Percentiles rank a stretch among this genome's conserved stretches.
These are phyloP conservation scores for Debaryomyces robertsiae DNA, from an alignment of 1,139 yeast species.

Conservation along the genomic window DNA sequence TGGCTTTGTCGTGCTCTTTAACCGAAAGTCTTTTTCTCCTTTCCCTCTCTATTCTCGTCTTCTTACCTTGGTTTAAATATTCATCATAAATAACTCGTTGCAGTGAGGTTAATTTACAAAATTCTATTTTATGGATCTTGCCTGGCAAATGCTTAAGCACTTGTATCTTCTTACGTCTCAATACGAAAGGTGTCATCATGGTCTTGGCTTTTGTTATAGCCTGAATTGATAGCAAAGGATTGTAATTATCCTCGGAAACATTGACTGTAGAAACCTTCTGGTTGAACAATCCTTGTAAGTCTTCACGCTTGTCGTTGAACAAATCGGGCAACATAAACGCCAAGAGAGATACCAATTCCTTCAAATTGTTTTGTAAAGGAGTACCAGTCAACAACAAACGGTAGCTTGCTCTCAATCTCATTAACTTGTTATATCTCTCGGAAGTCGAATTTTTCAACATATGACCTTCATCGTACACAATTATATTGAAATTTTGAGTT, in stretches of 20 bases:
- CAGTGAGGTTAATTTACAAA: conserved; percentile 59
- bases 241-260: conserved; percentile 50
- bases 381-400: conserved; percentile 92
- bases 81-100: conserved; percentile 66
- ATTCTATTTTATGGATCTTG: conserved; percentile 63
- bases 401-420: conserved; percentile 80
- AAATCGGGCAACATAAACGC: conserved; percentile 88
- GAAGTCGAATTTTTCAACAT: conserved; percentile 87
- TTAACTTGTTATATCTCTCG: conserved; percentile 83
- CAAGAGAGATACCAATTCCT: conserved; percentile 84
- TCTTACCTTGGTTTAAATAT: conserved; percentile 51
- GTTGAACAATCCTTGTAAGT: conserved; percentile 76
- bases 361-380: conserved; percentile 89
- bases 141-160: conserved; percentile 86
- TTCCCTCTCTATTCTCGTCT: conserved; percentile 52
- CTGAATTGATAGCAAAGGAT: conserved; percentile 85
- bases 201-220: conserved; percentile 92
- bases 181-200: conserved; percentile 97
- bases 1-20: conserved; percentile 39
- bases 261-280: conserved; percentile 73
- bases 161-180: conserved; percentile 89
- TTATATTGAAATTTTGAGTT: conserved; percentile 74
- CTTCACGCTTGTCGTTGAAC: conserved; percentile 81
- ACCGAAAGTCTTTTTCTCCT: conserved; percentile 47
- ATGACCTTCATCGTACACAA: conserved; percentile 97